Evolutionary conservation across 371 early-diverging fungal species (phyloP).

Genomic region (Amoeboaphelidium protococcarum): DNA sequence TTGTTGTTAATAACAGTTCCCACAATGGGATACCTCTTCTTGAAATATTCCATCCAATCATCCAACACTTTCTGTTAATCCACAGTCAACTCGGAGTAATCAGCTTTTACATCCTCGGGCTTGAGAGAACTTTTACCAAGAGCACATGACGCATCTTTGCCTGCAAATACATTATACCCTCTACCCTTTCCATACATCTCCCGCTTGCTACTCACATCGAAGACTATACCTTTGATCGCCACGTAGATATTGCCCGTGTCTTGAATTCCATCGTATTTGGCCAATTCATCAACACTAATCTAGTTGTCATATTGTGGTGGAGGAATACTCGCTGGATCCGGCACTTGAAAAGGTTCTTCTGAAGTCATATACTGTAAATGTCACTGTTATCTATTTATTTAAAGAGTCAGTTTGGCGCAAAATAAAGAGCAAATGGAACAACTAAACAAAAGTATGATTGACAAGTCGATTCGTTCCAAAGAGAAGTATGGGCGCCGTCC

Average conservation of each 20-base stretch:
- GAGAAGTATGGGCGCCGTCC: too few relatives aligned
- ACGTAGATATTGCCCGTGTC: neutral
- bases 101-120: neutral
- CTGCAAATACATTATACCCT: neutral
- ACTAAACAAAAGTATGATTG: too few relatives aligned
- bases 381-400: too few relatives aligned
- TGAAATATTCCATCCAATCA: neutral
- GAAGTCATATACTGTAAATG: too few relatives aligned
- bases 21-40: neutral
- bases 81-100: neutral
- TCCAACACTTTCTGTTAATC: neutral
- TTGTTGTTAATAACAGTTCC: too few relatives aligned
- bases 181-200: neutral
- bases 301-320: too few relatives aligned
- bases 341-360: too few relatives aligned
- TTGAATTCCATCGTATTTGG: neutral
- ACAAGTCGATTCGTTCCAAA: too few relatives aligned
- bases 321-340: too few relatives aligned
- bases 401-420: too few relatives aligned
- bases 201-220: neutral
- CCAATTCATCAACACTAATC: too few relatives aligned
- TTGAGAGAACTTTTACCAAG: neutral
- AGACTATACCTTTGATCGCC: neutral
- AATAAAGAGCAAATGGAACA: too few relatives aligned
- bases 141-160: neutral